These are phyloP conservation scores for Rostrohypoxylon terebratum DNA, from an alignment of 495 filamentous ascomycete species.

Conservation along the genomic window DNA sequence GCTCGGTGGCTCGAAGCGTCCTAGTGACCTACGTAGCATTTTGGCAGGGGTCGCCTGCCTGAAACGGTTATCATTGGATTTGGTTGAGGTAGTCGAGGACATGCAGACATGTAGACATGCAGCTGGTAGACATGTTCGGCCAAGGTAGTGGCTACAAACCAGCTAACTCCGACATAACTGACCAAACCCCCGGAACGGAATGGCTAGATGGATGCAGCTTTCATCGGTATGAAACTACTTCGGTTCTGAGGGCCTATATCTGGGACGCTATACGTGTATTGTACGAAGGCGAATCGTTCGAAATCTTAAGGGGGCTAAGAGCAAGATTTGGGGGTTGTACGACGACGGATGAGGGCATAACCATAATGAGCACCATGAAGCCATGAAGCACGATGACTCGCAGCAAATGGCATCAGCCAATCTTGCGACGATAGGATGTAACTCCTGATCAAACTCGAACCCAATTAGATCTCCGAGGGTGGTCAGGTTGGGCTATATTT, in stretches of 20 bases:
- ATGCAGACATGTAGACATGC: background rate
- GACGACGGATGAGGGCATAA: conserved; percentile 11
- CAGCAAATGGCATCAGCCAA: conserved; percentile 17
- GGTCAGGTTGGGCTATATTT: conserved; percentile 29
- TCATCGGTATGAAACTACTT: conserved; percentile 34
- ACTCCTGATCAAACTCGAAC: conserved; percentile 18
- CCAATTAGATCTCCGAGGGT: conserved; percentile 11
- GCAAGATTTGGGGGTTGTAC: conserved; percentile 23
- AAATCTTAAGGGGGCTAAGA: conserved; percentile 17
- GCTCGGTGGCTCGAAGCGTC: conserved; percentile 9
- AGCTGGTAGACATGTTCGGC: conserved; percentile 2
- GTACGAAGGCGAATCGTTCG: conserved; percentile 8
- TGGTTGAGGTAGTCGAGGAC: conserved; percentile 1
- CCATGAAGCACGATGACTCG: conserved; percentile 16
- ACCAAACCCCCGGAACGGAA: conserved; percentile 10
- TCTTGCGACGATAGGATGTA: conserved; percentile 9
- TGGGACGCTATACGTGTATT: conserved; percentile 22
- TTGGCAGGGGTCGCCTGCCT: conserved; percentile 24
- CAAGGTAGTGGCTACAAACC: conserved; percentile 27
- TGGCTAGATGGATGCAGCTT: background rate
- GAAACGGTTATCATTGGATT: conserved; percentile 38
- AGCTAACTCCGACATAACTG: conserved; percentile 24
- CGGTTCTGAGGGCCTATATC: conserved; percentile 18
- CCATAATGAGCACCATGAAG: background rate
- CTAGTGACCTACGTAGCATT: conserved; percentile 27